Evolutionary conservation across 495 filamentous ascomycete genomes (phyloP).

Genomic region (Aspergillus leporis): DNA sequence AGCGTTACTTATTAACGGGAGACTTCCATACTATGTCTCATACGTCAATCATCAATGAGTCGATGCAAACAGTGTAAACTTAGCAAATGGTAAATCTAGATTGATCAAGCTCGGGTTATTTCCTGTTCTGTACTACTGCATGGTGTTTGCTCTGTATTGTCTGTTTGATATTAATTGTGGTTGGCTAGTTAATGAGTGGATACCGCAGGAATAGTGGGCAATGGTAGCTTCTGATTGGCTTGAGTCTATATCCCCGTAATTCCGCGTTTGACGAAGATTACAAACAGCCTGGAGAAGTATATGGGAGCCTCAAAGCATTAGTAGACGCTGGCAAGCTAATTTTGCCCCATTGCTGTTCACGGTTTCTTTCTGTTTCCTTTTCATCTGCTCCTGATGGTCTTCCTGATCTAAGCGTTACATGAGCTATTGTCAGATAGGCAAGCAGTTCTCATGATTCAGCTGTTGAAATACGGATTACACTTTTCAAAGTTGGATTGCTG

Average conservation of each 20-base stretch:
- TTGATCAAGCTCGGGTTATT: background rate
- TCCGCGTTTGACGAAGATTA: background rate
- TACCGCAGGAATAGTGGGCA: background rate
- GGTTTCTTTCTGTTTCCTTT: no score
- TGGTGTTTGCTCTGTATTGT: background rate
- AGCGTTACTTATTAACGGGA: no score
- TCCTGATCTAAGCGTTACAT: no score
- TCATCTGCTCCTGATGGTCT: no score
- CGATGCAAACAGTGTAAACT: slow-evolving; percentile 2
- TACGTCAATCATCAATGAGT: background rate
- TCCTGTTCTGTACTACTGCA: background rate
- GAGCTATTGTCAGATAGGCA: no score
- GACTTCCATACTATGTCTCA: no score
- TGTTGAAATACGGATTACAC: no score
- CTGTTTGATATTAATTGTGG: background rate
- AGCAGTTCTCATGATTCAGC: no score
- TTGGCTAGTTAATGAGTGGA: background rate
- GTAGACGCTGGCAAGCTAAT: background rate
- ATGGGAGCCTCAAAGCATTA: background rate
- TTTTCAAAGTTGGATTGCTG: no score
- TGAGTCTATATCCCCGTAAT: background rate
- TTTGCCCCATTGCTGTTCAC: no score
- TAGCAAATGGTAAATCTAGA: background rate
- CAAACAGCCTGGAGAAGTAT: background rate
- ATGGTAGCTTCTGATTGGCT: background rate